Evolutionary conservation across 148 eudicot genomes (phyloP), one percentile per base, ranked within the genome.

Genomic region (Rhododendron vialii): DNA sequence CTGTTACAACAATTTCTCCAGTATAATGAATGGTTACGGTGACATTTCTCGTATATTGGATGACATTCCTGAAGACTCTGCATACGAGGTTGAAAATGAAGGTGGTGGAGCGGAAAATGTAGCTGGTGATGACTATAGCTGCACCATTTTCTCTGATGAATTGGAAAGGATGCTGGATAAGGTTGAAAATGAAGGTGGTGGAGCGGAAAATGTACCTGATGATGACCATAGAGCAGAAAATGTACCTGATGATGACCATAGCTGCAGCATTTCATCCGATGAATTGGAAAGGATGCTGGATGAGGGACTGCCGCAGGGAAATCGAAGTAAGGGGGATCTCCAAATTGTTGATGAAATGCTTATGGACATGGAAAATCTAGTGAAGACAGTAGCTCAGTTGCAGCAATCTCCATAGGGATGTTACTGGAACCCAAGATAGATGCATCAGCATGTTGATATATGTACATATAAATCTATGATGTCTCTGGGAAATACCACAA

Each of bases 1-100:
- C 69, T 86, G 92, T 84, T 88, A 82, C 74, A 78, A 79, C 50
- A 92, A 90, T 88, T 90, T 90, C 87, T 88, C 93, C 51, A 81
- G 78, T 20, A 3, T 92, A 73, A 74, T 80, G 83, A 61, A 78
- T 76, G 84, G 57, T 12, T 82, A 53, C 24, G 59, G 55, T 28
- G 92, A 92, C 84, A 85, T 89, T 14, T 71, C 80, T 76, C 57
- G 85, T 75, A 78, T 92, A 24, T 65, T 88, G 35, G 90, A 86
- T 75, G 92, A 89, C 59, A n/a, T 88, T 83, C 92, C 93, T 38
- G 91, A 86, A 84, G 84, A 87, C 28, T 51, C 63, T 77, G 83
- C n/a, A 0, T 7, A 73, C 20, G 36, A 78, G 4, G n/a, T 41
- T 48, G 63, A 74, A 81, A 48, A 47, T 51, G 61, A 88, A 71